phyloP scores from a whole-genome alignment of 2,329 filamentous ascomycete genomes.

The Pestalotiopsis sp. region DNA sequence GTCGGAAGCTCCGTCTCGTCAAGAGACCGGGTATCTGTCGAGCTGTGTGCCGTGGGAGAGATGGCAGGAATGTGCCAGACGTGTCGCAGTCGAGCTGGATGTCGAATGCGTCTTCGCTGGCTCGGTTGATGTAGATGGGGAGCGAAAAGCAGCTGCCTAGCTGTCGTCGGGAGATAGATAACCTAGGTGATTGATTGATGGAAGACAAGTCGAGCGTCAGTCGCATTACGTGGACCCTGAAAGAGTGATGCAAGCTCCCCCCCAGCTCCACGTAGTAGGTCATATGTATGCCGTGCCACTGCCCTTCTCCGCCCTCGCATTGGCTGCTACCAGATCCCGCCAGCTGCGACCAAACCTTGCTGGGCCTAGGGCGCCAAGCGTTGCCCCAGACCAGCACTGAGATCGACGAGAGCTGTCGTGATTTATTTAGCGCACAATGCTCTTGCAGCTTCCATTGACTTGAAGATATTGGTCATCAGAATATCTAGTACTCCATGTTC shows the following conservation, averaged over 20 bases:
- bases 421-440: not conserved
- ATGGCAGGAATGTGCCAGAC: not conserved
- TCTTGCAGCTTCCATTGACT: not conserved
- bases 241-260: constrained; percentile 5
- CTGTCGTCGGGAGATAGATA: not conserved
- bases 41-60: not conserved
- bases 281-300: not conserved
- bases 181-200: not conserved
- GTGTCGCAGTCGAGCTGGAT: not conserved
- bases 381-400: not conserved
- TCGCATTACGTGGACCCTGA: constrained; percentile 12
- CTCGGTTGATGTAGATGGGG: not conserved
- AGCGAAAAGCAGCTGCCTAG: constrained; percentile 6
- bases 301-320: not conserved
- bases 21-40: not conserved
- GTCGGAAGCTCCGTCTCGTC: not conserved
- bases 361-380: not conserved
- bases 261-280: not conserved
- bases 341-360: not conserved
- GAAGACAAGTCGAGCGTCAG: not conserved
- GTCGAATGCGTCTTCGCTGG: not conserved
- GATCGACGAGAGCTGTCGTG: not conserved
- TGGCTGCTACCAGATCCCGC: not conserved
- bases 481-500: no score
- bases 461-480: not conserved